These are phyloP conservation scores for Penicillium canariense DNA, from an alignment of 495 filamentous ascomycete genomes.

Conservation along the genomic window DNA sequence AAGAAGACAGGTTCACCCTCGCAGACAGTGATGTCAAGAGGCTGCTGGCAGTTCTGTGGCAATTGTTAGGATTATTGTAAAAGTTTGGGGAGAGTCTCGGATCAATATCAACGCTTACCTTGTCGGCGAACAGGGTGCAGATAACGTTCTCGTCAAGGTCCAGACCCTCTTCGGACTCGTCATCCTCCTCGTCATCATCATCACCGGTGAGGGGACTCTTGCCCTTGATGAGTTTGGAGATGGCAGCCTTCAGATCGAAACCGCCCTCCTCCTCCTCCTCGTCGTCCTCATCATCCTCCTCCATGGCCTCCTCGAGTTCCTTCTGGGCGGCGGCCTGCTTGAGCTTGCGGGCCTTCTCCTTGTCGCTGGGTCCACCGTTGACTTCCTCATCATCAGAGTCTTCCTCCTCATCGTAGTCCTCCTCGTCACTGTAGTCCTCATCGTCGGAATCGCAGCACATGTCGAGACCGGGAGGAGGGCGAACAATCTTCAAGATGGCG, in stretches of 20 bases:
- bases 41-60: conserved; percentile 82
- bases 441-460: conserved; percentile 56
- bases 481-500: conserved; percentile 87
- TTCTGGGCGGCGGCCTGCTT: conserved; percentile 63
- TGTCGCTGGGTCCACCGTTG: conserved; percentile 88
- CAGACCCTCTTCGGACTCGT: conserved; percentile 61
- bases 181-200: conserved; percentile 63
- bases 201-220: conserved; percentile 74
- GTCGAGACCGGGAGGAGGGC: conserved; percentile 54
- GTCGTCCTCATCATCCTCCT: conserved; percentile 58
- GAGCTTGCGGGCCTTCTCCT: conserved; percentile 80
- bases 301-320: conserved; percentile 63
- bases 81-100: neutral
- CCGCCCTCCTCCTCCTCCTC: conserved; percentile 61
- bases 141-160: conserved; percentile 84
- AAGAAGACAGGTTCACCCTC: conserved; percentile 90
- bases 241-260: conserved; percentile 59
- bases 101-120: conserved; percentile 46
- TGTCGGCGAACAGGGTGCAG: conserved; percentile 88
- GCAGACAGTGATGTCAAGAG: conserved; percentile 85
- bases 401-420: conserved; percentile 56
- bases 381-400: conserved; percentile 65
- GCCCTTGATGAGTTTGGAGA: conserved; percentile 68
- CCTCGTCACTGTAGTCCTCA: conserved; percentile 57
- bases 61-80: conserved; percentile 9